Base-by-base conservation (phyloP, 306 rosid species). In the Sesbania bispinosa region DNA sequence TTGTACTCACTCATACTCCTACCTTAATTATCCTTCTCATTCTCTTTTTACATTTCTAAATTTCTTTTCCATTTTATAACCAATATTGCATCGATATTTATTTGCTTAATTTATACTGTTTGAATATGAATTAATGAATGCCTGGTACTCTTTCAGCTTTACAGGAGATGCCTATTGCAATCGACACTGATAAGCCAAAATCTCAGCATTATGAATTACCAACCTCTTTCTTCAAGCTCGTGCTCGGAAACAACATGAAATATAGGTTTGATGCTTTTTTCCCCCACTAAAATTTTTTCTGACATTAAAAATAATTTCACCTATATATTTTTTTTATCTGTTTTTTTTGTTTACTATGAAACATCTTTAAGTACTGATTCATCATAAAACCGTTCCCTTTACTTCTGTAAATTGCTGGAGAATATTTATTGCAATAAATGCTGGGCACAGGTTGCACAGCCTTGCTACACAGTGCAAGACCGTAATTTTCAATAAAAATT, bases 151-250 rank as follows among this genome's bases (percentile, higher is more conserved):
- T 43, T 78, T 63, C 88, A 90, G 98, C 92, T 83, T 75, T 94
- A 38, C 75, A 45, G 39, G 89, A 86, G 75, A 87, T 94, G 98
- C 97, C 98, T 1, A 90, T 90, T 50, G 98, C 98, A 10, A 82
- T 90, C 63, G 67, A 60, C 79, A 89, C 98, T 14, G 92, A 90
- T 26, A 71, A 81, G 62, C 82, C 97, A 0, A 94, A 89, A 79
- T 75, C 82, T 69, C 98, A 90, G 33, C 97, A 89, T 58, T 94
- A 90, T 69, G 96, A 94, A 75, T 71, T 94, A 0, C 98, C 98
- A 1, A 89, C 97, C 41, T 89, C 97, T 74, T 94, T 94, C 83
- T 94, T 94, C 87, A 86, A 77, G 86, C 73, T 90, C 5, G 97
- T 90, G 11, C 96, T 90, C 0, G 98, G 98, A 11, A 71, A 73